A percentile compares a stretch with the other conserved stretches of the same genome.
These are phyloP conservation scores for Coffea canephora DNA, from an alignment of 257 asterid species.

Conservation along the genomic window DNA sequence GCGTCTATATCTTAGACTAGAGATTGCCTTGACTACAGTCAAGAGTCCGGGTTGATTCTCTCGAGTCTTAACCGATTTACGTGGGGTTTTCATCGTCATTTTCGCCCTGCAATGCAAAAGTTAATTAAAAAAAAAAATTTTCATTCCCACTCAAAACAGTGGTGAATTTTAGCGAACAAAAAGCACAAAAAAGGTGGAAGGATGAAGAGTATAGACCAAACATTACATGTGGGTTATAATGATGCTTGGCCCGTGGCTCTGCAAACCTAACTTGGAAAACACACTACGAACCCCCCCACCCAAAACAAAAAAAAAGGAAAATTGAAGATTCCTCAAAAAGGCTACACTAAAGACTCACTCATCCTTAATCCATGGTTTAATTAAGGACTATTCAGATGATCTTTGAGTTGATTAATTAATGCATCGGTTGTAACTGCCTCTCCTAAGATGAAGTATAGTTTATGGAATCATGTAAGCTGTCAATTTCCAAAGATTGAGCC, in stretches of 20 bases:
- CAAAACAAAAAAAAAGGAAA: background rate
- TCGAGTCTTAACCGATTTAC: background rate
- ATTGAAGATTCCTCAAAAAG: constrained; percentile 22
- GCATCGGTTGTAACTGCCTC: background rate
- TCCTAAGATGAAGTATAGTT: background rate
- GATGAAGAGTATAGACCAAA: constrained; percentile 28
- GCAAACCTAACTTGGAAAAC: constrained; percentile 36
- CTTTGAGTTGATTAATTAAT: constrained; percentile 2
- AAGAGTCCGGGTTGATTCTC: background rate
- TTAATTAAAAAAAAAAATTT: background rate
- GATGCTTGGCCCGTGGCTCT: constrained; percentile 28
- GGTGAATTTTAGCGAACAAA: constrained; percentile 10
- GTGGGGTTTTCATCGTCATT: constrained; percentile 16
- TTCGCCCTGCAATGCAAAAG: background rate
- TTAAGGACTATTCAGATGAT: background rate
- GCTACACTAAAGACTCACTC: background rate
- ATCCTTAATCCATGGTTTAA: constrained; percentile 8
- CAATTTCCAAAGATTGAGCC: constrained; percentile 9
- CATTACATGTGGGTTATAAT: constrained; percentile 42
- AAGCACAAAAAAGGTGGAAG: constrained; percentile 15
- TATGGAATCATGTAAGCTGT: constrained; percentile 3
- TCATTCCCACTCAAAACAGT: constrained; percentile 4
- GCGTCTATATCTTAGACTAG: background rate
- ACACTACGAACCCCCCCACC: constrained; percentile 15
- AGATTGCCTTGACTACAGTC: background rate